These are phyloP conservation scores for Apodospora peruviana DNA, from an alignment of 495 filamentous ascomycete species.

Conservation along the genomic window DNA sequence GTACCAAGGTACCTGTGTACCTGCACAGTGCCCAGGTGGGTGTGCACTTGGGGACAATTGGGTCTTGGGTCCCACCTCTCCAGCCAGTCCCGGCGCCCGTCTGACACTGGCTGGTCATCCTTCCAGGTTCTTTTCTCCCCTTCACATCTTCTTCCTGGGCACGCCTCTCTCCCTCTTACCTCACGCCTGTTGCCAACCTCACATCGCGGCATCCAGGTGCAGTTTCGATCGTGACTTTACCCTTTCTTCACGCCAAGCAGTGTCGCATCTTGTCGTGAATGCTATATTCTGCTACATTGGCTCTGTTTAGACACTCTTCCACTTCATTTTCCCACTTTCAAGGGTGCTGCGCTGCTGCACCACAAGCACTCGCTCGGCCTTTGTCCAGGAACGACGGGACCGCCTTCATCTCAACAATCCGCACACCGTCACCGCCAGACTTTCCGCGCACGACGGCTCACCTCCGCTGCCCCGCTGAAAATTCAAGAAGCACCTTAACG, in stretches of 20 bases:
- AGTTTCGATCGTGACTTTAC: not conserved
- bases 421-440: not conserved
- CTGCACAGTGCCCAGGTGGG: not conserved
- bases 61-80: conserved; percentile 12
- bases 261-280: conserved; percentile 8
- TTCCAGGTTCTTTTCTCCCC: conserved; percentile 23
- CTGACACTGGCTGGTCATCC: conserved; percentile 17
- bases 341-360: not conserved
- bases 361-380: not conserved
- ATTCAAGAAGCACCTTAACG: no score
- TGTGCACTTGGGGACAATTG: not conserved
- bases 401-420: not conserved
- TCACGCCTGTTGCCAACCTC: conserved; percentile 8
- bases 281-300: conserved; percentile 1
- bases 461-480: not conserved
- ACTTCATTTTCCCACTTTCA: not conserved
- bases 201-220: not conserved
- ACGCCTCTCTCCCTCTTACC: conserved; percentile 14
- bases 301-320: not conserved
- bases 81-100: conserved; percentile 10
- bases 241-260: not conserved
- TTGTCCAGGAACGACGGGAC: not conserved
- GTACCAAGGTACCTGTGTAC: no score
- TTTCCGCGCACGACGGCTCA: not conserved
- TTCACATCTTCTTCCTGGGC: conserved; percentile 16